A percentile compares a stretch with the other conserved stretches of the same genome.
phyloP scores from a whole-genome alignment of 805 yeast genomes.

The Yueomyces sinensis region DNA sequence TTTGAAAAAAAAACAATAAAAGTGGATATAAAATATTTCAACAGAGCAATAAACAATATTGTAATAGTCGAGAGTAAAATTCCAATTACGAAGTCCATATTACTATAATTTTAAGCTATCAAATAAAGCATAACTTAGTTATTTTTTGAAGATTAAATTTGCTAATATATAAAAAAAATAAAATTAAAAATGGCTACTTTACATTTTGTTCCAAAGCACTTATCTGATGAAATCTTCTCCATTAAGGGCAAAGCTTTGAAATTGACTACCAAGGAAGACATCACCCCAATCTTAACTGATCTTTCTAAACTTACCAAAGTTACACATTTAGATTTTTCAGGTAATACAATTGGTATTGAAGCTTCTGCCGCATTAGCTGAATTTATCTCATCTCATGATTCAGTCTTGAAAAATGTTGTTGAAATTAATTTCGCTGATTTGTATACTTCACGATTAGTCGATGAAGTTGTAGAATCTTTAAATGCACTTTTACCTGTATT shows the following conservation, averaged over 20 bases:
- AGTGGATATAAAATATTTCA: too few species aligned
- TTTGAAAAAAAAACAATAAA: too few species aligned
- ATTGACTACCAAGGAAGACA: constrained; percentile 59
- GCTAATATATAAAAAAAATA: too few species aligned
- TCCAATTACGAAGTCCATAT: too few species aligned
- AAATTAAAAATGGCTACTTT: constrained; percentile 27
- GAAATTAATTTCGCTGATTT: constrained; percentile 83
- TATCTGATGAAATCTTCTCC: constrained; percentile 39
- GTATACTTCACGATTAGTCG: constrained; percentile 87
- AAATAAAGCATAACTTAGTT: too few species aligned
- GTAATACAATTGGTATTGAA: constrained; percentile 88
- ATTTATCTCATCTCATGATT: constrained; percentile 28
- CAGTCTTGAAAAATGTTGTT: constrained; percentile 32
- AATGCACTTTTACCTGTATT: constrained; percentile 61
- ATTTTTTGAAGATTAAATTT: too few species aligned
- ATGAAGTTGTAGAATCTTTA: constrained; percentile 84
- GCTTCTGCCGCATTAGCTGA: constrained; percentile 66
- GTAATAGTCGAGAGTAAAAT: too few species aligned
- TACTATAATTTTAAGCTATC: too few species aligned
- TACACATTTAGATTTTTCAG: constrained; percentile 65
- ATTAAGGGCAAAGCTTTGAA: constrained; percentile 66
- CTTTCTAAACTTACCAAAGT: constrained; percentile 27
- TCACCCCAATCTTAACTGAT: constrained; percentile 53
- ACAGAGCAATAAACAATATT: too few species aligned
- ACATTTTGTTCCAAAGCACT: constrained; percentile 29